These are phyloP conservation scores for Brassica balearica DNA, from an alignment of 441 rosid species.

Conservation along the genomic window DNA sequence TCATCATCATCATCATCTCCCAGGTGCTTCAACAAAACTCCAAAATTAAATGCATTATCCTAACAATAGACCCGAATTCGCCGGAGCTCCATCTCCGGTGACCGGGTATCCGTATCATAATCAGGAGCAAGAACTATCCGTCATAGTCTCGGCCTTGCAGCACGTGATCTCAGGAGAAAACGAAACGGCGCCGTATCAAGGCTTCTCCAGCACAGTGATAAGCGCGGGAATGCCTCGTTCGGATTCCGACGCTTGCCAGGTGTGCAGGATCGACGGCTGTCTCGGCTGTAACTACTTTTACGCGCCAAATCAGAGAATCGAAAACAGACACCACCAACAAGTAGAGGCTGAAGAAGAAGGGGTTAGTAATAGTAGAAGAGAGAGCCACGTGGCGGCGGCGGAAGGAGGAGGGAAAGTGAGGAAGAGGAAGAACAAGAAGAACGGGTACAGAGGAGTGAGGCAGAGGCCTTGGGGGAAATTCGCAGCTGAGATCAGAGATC, in stretches of 20 bases:
- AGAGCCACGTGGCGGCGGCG: background rate
- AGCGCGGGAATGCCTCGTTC: slow-evolving; percentile 42
- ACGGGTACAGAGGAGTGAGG: slow-evolving; percentile 86
- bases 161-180: slow-evolving; percentile 58
- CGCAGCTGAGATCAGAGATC: slow-evolving; percentile 96
- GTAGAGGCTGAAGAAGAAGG: slow-evolving; percentile 21
- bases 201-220: slow-evolving; percentile 33
- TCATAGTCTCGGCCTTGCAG: slow-evolving; percentile 68
- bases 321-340: slow-evolving; percentile 5
- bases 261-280: slow-evolving; percentile 71
- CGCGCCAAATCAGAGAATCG: slow-evolving; percentile 52
- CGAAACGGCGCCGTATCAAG: slow-evolving; percentile 22
- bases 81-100: slow-evolving; percentile 28
- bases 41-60: slow-evolving; percentile 42
- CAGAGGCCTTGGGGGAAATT: slow-evolving; percentile 98
- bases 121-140: slow-evolving; percentile 60
- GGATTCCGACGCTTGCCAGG: slow-evolving; percentile 61
- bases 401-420: slow-evolving; percentile 44
- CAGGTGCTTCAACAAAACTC: slow-evolving; percentile 20
- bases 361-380: slow-evolving; percentile 19
- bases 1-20: background rate
- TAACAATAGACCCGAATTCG: slow-evolving; percentile 38
- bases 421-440: slow-evolving; percentile 58
- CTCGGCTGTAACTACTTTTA: slow-evolving; percentile 76
- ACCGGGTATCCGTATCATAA: slow-evolving; percentile 23